A percentile compares a stretch with the other conserved stretches of the same genome.
Conservation (phyloP, 2,329 filamentous ascomycete species). For the Fusarium sp. region DNA sequence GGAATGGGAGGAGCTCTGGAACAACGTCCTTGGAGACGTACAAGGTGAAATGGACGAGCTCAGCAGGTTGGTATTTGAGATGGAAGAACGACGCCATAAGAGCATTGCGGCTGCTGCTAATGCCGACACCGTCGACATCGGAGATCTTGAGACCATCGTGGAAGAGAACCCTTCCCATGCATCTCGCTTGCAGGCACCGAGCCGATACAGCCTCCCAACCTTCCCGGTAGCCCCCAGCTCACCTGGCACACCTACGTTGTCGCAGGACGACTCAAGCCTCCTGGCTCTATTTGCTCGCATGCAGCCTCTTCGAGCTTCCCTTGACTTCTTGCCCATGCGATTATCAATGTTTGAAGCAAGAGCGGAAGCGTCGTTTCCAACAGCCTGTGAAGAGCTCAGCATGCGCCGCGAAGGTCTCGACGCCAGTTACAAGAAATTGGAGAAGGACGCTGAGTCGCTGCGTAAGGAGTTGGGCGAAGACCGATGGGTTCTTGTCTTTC, state of each 20-base stretch:
- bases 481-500: slow-evolving; percentile 94
- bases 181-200: slow-evolving; percentile 65
- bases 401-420: slow-evolving; percentile 80
- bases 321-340: slow-evolving; percentile 96
- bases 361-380: slow-evolving; percentile 83
- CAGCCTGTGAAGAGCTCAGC: slow-evolving; percentile 88
- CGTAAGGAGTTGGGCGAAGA: slow-evolving; percentile 94
- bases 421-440: slow-evolving; percentile 85
- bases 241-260: slow-evolving; percentile 64
- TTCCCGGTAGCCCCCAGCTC: slow-evolving; percentile 72
- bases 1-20: slow-evolving; percentile 99
- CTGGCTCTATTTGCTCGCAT: slow-evolving; percentile 93
- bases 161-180: slow-evolving; percentile 78
- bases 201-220: slow-evolving; percentile 74
- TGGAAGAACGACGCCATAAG: slow-evolving; percentile 94
- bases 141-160: slow-evolving; percentile 91
- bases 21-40: slow-evolving; percentile 91
- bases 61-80: slow-evolving; percentile 87
- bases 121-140: slow-evolving; percentile 80
- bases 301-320: slow-evolving; percentile 90
- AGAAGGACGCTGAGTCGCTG: slow-evolving; percentile 88
- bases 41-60: slow-evolving; percentile 86
- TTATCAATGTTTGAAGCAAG: slow-evolving; percentile 85
- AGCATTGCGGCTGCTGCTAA: slow-evolving; percentile 71
- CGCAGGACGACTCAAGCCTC: slow-evolving; percentile 86